phyloP scores from a whole-genome alignment of 148 eudicot genomes.

The Polygonum maritimum region DNA sequence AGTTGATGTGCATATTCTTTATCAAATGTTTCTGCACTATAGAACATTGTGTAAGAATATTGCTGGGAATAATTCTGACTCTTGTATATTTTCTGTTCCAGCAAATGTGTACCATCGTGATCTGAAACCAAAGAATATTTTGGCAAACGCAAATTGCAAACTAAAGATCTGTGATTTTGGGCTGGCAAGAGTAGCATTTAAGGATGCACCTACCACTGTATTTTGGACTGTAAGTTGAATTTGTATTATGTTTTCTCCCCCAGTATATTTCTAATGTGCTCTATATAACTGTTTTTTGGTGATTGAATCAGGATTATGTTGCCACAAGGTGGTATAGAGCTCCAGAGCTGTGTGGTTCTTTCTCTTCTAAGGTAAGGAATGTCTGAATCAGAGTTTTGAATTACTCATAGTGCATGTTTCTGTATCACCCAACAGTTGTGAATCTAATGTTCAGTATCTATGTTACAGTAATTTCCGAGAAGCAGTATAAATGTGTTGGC shows the following conservation, averaged over 20 bases:
- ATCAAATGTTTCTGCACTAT: background rate
- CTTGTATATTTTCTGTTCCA: slow-evolving; percentile 29
- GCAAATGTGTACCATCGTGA: slow-evolving; percentile 94
- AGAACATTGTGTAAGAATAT: background rate
- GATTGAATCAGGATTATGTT: slow-evolving; percentile 64
- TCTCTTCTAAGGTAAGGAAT: slow-evolving; percentile 43
- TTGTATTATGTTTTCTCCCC: background rate
- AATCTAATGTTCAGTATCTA: background rate
- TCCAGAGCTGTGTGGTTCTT: slow-evolving; percentile 94
- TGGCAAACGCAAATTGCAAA: slow-evolving; percentile 92
- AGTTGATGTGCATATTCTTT: background rate
- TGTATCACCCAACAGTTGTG: background rate
- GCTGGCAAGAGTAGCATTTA: slow-evolving; percentile 87
- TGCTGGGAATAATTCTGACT: slow-evolving; percentile 2
- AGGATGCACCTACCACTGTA: slow-evolving; percentile 63
- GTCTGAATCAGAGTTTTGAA: background rate
- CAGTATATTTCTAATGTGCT: background rate
- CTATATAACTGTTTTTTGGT: background rate
- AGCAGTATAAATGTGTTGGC: background rate
- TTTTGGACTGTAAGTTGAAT: slow-evolving; percentile 71
- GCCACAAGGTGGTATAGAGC: slow-evolving; percentile 98
- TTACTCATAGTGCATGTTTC: background rate
- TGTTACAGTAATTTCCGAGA: background rate
- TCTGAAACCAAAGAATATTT: slow-evolving; percentile 85
- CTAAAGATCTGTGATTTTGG: slow-evolving; percentile 95